These are phyloP conservation scores for Kentomonas sorsogonicus DNA, from an alignment of 208 protist genomes.

Conservation along the genomic window DNA sequence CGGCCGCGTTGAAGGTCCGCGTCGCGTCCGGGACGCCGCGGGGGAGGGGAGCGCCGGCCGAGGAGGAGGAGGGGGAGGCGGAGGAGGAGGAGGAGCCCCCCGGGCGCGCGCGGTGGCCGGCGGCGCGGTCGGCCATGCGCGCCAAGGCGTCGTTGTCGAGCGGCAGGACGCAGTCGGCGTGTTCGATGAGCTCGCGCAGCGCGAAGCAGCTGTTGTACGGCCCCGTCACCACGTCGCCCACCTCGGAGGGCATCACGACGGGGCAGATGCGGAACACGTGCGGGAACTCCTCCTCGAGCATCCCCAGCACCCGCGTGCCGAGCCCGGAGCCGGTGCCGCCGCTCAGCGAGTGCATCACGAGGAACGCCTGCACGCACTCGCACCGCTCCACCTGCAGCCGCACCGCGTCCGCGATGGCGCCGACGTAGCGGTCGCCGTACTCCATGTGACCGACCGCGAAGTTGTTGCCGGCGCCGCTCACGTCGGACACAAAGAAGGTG, in stretches of 20 bases:
- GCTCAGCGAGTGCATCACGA: constrained; percentile 94
- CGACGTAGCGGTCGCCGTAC: constrained; percentile 89
- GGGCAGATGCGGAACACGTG: constrained; percentile 85
- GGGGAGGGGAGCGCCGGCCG: too few species aligned
- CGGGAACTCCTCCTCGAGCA: constrained; percentile 93
- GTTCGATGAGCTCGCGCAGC: constrained; percentile 87
- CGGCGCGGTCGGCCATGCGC: constrained; percentile 73
- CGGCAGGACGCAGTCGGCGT: constrained; percentile 92
- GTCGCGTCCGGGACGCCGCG: constrained; percentile 39
- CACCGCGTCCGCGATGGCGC: constrained; percentile 79
- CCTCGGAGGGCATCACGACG: constrained; percentile 85
- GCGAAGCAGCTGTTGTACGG: constrained; percentile 95
- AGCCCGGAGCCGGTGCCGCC: constrained; percentile 96
- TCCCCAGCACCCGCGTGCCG: constrained; percentile 86
- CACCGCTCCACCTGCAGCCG: constrained; percentile 88
- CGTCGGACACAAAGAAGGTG: constrained; percentile 84
- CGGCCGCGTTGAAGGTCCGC: constrained; percentile 50
- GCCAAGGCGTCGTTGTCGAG: constrained; percentile 92
- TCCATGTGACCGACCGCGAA: constrained; percentile 92
- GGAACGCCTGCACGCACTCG: constrained; percentile 94
- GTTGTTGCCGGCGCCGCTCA: constrained; percentile 90
- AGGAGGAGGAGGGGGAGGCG: too few species aligned
- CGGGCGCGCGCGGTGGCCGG: too few species aligned
- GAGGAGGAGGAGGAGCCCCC: too few species aligned
- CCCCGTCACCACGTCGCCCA: constrained; percentile 94